These are phyloP conservation scores for Aspergillus japonicus DNA, from an alignment of 2,329 filamentous ascomycete species.

Conservation along the genomic window DNA sequence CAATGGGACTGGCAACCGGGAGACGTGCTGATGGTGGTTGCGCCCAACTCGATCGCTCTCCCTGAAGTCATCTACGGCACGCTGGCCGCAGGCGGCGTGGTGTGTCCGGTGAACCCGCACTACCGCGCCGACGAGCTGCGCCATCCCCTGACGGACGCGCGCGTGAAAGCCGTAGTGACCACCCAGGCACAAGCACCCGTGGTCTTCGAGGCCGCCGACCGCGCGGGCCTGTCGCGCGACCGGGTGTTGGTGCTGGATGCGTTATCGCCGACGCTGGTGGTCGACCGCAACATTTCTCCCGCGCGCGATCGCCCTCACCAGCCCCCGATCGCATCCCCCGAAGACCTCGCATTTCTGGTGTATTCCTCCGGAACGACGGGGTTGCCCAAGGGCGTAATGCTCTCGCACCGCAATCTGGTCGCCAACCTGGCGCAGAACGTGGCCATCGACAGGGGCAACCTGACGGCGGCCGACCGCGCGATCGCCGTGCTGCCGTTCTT, in stretches of 20 bases:
- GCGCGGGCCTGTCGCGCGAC: constrained; percentile 8
- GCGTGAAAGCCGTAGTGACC: constrained; percentile 15
- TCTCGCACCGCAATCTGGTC: constrained; percentile 19
- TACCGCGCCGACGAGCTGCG: constrained; percentile 24
- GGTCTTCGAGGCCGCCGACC: constrained; percentile 11
- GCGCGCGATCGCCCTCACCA: background rate
- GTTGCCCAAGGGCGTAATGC: constrained; percentile 26
- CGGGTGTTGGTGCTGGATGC: constrained; percentile 16
- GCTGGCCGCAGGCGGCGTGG: constrained; percentile 27
- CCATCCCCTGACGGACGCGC: constrained; percentile 12
- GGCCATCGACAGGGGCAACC: constrained; percentile 7
- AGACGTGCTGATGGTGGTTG: constrained; percentile 20
- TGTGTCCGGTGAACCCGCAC: constrained; percentile 27
- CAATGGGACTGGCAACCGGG: constrained; percentile 21
- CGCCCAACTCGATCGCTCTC: constrained; percentile 18
- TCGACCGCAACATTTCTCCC: background rate
- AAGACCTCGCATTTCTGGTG: constrained; percentile 22
- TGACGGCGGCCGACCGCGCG: constrained; percentile 11
- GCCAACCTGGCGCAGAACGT: constrained; percentile 14
- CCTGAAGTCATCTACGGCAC: constrained; percentile 19
- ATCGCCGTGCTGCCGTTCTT: constrained; percentile 19
- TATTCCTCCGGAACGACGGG: constrained; percentile 32
- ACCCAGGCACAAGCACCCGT: constrained; percentile 5
- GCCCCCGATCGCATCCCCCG: constrained; percentile 6
- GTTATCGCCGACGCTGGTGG: background rate